A percentile compares a stretch with the other conserved stretches of the same genome.
These are phyloP conservation scores for Neocallimastix lanati DNA, from an alignment of 192 early-diverging fungal genomes.

Conservation along the genomic window DNA sequence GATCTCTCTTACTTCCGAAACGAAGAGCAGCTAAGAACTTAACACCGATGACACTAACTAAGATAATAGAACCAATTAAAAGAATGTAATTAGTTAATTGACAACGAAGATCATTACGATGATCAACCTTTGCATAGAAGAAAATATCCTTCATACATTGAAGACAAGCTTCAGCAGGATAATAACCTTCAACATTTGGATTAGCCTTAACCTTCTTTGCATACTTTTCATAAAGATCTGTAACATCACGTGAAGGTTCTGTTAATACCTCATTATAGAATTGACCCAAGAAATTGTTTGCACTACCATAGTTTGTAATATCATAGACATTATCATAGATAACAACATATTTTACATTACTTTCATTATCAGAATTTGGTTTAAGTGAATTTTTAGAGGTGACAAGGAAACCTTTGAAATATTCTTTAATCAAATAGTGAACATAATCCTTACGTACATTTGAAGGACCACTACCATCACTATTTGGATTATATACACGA, in stretches of 20 bases:
- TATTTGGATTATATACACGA: background rate
- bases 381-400: background rate
- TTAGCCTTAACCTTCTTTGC: slow-evolving; percentile 38
- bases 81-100: slow-evolving; percentile 72
- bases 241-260: slow-evolving; percentile 31
- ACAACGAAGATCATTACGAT: slow-evolving; percentile 61
- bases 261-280: background rate
- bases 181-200: slow-evolving; percentile 30
- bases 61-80: slow-evolving; percentile 54
- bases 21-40: slow-evolving; percentile 94
- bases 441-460: background rate
- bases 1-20: slow-evolving; percentile 49
- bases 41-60: slow-evolving; percentile 71
- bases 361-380: background rate
- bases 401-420: background rate
- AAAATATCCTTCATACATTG: slow-evolving; percentile 66
- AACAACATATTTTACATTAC: slow-evolving; percentile 6
- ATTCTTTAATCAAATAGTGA: background rate
- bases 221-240: slow-evolving; percentile 48
- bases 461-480: background rate
- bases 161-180: slow-evolving; percentile 20
- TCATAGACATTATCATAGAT: slow-evolving; percentile 38
- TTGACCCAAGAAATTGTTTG: background rate
- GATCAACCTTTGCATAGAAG: slow-evolving; percentile 71
- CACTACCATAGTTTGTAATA: slow-evolving; percentile 12